Evolutionary conservation across 331 rosid genomes (phyloP), one percentile per base, ranked within the genome.

Genomic region (Pyracantha coccinea): DNA sequence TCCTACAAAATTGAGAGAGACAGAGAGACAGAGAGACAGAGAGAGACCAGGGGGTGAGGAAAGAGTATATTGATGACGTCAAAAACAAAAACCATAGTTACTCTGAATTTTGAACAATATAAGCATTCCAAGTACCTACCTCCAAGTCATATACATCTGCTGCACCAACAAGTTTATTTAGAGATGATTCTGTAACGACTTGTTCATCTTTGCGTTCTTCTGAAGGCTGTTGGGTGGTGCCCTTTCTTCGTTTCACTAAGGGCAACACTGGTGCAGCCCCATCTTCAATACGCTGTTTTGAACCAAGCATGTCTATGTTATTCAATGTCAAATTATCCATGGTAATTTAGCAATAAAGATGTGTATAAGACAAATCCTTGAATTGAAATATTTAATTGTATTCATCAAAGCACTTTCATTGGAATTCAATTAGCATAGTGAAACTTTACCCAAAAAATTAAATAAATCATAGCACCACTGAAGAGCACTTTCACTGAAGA

Each of bases 121-220:
- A 71, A 68, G 25, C 47, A 21, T 8, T 41, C 66, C 64, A 75
- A 68, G 47, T 21, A 24, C 24, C 72, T 65, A 93, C 98, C 94
- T 93, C 81, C 66, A 93, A 82, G 82, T 90, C 81, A 78, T 87
- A 93, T 44, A 85, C 77, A 71, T 93, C 97, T 7, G 78, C 84
- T 1, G 93, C 92, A 67, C 97, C 97, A 81, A 93, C 84, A 83
- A 90, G 79, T 74, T 84, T 90, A 73, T 84, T 87, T 74, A 90
- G 67, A 68, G 93, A 81, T 60, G 96, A 85, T 75, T 90, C 92
- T 33, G 91, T 81, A 81, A 93, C 69, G 41, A 88, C 88, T 74
- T 83, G 95, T 74, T 90, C 95, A 76, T 89, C 90, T 8, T 81
- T 80, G 71, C 33, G 75, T 80, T 86, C 84, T 68, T 82, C 88